Base-by-base conservation (phyloP, 495 filamentous ascomycete species). In the Choiromyces venosus region DNA sequence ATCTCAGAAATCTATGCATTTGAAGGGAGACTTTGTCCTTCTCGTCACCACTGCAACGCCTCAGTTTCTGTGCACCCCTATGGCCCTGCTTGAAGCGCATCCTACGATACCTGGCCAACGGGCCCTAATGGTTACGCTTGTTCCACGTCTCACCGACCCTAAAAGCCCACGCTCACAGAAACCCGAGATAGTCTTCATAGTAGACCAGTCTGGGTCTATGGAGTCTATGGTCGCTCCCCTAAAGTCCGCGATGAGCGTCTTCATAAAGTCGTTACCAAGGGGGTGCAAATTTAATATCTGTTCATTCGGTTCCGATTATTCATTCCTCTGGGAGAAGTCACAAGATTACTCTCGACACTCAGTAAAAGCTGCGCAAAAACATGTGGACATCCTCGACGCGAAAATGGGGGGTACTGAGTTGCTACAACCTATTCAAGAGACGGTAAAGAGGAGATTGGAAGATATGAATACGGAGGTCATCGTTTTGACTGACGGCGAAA, bases 231-330 rank as follows among this genome's bases (percentile, higher is more conserved):
- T 90, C 6, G 65, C 78, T 1, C 86, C 86, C 33, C 81, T 90
- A 33, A 79, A 85, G 21, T 82, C 84, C 19, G 89, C 89, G 2
- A 82, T 92, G 40, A 83, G 82, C 1, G 81, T 91, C 33, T 89
- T 92, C 74, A 82, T 93, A 39, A 91, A 91, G 77, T 89, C 87
- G 1, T 82, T 93, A 25, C 90, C 90, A 4, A 74, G 87, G 5
- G 89, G 89, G 1, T 82, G 88, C 72, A 88, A 86, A 78, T 92
- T 93, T 84, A 92, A 93, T 81, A 91, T 92, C 73, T 90, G 88
- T 80, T 90, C 87, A 5, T 93, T 93, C 75, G 90, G 90, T 18
- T 82, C 72, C 21, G 6, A 35, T 0, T 74, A 86, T 75, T 78
- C 82, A 0, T 88, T 90, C 69, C 82, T 93, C 6, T 93, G 89